Percentiles rank a stretch among this genome's conserved stretches.
Evolutionary conservation across 108 stramenopile genomes (phyloP).

Genomic region (Cyclotella sp.): DNA sequence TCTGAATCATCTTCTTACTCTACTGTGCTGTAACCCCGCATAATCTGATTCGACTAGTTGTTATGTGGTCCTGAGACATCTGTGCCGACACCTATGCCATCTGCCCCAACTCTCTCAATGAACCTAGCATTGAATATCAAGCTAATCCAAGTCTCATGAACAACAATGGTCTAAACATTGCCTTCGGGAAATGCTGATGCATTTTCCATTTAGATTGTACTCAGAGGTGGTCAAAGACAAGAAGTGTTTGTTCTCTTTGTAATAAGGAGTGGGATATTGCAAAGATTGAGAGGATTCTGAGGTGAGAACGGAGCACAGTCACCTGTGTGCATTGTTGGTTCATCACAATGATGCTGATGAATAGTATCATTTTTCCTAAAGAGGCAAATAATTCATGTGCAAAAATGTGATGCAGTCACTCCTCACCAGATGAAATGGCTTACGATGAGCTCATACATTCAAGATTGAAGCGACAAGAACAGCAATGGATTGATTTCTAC

Average conservation of each 20-base stretch:
- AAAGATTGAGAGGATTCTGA: constrained; percentile 98
- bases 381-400: too few relatives aligned
- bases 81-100: constrained; percentile 99
- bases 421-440: background rate
- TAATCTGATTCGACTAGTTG: constrained; percentile 51
- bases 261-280: constrained; percentile 99
- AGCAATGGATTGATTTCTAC: too few relatives aligned
- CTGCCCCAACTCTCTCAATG: constrained; percentile 98
- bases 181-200: constrained; percentile 98
- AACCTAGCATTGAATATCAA: constrained; percentile 99
- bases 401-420: background rate
- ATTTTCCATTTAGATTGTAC: constrained; percentile 99
- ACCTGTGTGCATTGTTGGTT: background rate
- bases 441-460: background rate
- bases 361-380: too few relatives aligned
- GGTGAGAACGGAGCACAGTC: constrained; percentile 46
- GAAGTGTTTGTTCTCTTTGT: constrained; percentile 97
- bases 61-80: constrained; percentile 99
- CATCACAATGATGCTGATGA: too few relatives aligned
- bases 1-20: too few relatives aligned
- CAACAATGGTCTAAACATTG: constrained; percentile 97
- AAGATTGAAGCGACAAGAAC: too few relatives aligned
- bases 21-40: too few relatives aligned
- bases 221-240: constrained; percentile 97
- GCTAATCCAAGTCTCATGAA: constrained; percentile 97